Evolutionary conservation across 2,329 filamentous ascomycete genomes (phyloP).

Genomic region (Fonsecaea nubica): DNA sequence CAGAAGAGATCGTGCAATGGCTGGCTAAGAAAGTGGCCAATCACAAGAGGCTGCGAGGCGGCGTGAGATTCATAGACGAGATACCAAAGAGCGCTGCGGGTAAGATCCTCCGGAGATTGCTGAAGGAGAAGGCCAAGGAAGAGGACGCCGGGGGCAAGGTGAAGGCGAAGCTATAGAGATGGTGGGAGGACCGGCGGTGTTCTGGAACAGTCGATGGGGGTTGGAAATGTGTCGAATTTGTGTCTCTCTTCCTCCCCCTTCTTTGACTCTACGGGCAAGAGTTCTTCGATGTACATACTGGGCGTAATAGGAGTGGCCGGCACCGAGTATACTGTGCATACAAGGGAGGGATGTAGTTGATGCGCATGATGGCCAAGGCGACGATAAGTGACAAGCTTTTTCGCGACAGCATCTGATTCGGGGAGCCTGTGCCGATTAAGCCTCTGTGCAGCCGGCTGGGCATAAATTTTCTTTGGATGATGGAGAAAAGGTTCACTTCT

Average conservation of each 20-base stretch:
- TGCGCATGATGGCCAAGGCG: not conserved
- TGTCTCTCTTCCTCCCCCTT: not conserved
- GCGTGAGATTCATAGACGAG: constrained; percentile 45
- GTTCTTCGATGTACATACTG: not conserved
- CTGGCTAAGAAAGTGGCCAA: constrained; percentile 43
- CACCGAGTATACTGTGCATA: not conserved
- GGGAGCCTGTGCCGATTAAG: constrained; percentile 18
- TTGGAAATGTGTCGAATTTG: not conserved
- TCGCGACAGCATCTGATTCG: constrained; percentile 3
- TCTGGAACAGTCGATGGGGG: not conserved
- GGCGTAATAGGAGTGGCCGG: not conserved
- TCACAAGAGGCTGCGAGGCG: constrained; percentile 48
- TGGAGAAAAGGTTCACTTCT: not conserved
- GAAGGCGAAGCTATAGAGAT: constrained; percentile 52
- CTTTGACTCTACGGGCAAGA: not conserved
- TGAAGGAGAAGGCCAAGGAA: constrained; percentile 54
- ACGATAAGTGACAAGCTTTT: constrained; percentile 29
- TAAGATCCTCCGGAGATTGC: constrained; percentile 55
- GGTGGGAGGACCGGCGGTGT: not conserved
- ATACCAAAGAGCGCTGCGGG: constrained; percentile 48
- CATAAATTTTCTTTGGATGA: not conserved
- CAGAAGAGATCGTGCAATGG: constrained; percentile 46
- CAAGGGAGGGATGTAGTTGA: not conserved
- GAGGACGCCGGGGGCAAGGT: constrained; percentile 40
- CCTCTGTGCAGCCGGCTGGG: not conserved